Conservation (phyloP, 164 flowering plant genomes). For the Liquidambar formosana region DNA sequence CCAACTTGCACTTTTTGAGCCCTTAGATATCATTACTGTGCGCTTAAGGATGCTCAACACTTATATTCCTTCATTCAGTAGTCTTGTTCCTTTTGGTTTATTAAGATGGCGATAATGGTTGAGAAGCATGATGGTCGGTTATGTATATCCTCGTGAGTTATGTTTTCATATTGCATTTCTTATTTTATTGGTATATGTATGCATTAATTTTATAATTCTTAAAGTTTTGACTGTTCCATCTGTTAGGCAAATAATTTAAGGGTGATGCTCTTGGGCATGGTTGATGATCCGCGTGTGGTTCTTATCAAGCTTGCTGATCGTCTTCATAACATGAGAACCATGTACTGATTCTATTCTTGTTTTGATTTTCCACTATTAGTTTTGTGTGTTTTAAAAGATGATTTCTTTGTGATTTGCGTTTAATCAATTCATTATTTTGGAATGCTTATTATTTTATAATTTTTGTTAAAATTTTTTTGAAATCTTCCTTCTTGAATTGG, state of each 20-base stretch:
- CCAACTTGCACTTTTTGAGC: too few species aligned
- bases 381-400: not conserved
- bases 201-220: not conserved
- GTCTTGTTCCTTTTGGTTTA: not conserved
- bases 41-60: too few species aligned
- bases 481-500: not conserved
- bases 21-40: too few species aligned
- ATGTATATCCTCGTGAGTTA: not conserved
- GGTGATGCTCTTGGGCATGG: slow-evolving; percentile 96
- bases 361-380: slow-evolving; percentile 3
- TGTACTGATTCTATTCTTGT: slow-evolving; percentile 46
- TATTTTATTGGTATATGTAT: not conserved
- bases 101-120: not conserved
- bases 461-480: not conserved
- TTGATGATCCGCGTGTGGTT: slow-evolving; percentile 95
- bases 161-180: not conserved
- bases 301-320: slow-evolving; percentile 99
- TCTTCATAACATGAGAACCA: slow-evolving; percentile 97
- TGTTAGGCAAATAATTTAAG: slow-evolving; percentile 75
- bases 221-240: too few species aligned
- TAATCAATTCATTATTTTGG: not conserved
- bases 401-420: not conserved
- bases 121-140: not conserved
- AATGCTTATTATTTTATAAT: not conserved
- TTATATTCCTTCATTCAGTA: not conserved